These are phyloP conservation scores for Syncephalastrum sp. DNA, from an alignment of 371 early-diverging fungal species.

Conservation along the genomic window DNA sequence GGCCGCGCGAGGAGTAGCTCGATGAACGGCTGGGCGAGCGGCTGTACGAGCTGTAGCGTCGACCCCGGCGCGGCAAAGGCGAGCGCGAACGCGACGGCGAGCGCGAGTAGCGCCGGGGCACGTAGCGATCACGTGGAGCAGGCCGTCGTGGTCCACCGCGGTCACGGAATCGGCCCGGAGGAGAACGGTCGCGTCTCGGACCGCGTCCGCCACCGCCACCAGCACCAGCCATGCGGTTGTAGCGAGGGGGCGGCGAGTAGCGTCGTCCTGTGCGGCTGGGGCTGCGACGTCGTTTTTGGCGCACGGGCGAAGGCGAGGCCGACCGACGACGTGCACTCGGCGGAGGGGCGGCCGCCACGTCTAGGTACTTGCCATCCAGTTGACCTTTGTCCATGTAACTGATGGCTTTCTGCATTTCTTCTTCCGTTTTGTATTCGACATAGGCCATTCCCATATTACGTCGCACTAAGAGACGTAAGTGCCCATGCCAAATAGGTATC, in stretches of 20 bases:
- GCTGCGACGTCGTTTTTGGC: slow-evolving; percentile 16
- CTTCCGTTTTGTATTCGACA: slow-evolving; percentile 55
- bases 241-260: slow-evolving; percentile 29
- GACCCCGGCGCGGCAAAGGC: slow-evolving; percentile 23
- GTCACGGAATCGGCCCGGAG: slow-evolving; percentile 7
- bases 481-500: not conserved
- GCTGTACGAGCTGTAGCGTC: slow-evolving; percentile 25
- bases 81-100: slow-evolving; percentile 41
- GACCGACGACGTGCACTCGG: slow-evolving; percentile 30
- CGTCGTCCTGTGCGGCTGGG: slow-evolving; percentile 14
- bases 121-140: slow-evolving; percentile 13
- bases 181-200: too few relatives aligned
- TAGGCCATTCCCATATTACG: slow-evolving; percentile 56
- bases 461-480: slow-evolving; percentile 27
- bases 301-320: slow-evolving; percentile 18
- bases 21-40: slow-evolving; percentile 25
- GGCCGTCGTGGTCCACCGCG: slow-evolving; percentile 14
- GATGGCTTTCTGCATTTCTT: slow-evolving; percentile 54
- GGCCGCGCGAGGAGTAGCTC: slow-evolving; percentile 31
- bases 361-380: slow-evolving; percentile 50
- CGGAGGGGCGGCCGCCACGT: slow-evolving; percentile 29
- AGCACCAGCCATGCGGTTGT: slow-evolving; percentile 15
- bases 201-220: slow-evolving; percentile 9
- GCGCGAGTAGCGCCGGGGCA: slow-evolving; percentile 11
- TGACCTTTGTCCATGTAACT: slow-evolving; percentile 60